phyloP scores from a whole-genome alignment of 2,329 filamentous ascomycete genomes.

The Colletotrichum liaoningense region DNA sequence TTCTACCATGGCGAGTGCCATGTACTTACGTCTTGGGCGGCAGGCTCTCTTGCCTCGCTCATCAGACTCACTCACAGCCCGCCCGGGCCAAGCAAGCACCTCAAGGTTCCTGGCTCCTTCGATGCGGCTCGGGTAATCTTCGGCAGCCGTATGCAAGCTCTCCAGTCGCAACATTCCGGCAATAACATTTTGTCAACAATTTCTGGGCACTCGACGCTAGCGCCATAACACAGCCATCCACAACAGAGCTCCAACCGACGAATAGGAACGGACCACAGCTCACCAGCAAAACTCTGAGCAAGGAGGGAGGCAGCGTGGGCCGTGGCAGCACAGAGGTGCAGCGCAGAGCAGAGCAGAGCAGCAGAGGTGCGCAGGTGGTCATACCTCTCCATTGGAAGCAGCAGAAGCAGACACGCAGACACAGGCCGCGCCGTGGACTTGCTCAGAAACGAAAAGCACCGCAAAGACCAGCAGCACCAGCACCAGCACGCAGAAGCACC shows the following conservation, averaged over 20 bases:
- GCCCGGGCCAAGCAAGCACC: not conserved
- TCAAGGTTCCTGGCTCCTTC: not conserved
- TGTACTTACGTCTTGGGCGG: not conserved
- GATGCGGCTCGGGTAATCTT: constrained; percentile 30
- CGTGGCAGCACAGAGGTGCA: not conserved
- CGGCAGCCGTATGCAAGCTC: not conserved
- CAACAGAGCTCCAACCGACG: constrained; percentile 20
- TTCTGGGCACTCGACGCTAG: constrained; percentile 30
- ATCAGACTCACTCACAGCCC: constrained; percentile 5
- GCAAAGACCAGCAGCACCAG: constrained; percentile 2
- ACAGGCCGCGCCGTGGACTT: constrained; percentile 5
- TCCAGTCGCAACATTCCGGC: constrained; percentile 22
- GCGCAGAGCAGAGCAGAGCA: not conserved
- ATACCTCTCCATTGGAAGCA: not conserved
- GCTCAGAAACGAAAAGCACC: constrained; percentile 12
- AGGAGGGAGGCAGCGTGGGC: not conserved
- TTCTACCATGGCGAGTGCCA: not conserved
- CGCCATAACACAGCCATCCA: constrained; percentile 36
- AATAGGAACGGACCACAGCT: constrained; percentile 19
- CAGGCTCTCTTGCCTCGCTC: constrained; percentile 19
- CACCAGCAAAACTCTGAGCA: constrained; percentile 30
- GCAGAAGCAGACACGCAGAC: not conserved
- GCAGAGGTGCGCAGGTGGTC: not conserved
- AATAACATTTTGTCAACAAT: constrained; percentile 32
- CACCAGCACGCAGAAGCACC: constrained; percentile 4